Percentiles rank a stretch among this genome's conserved stretches.
Conservation (phyloP, 2,329 filamentous ascomycete genomes). For the Aspergillus novofumigatus region DNA sequence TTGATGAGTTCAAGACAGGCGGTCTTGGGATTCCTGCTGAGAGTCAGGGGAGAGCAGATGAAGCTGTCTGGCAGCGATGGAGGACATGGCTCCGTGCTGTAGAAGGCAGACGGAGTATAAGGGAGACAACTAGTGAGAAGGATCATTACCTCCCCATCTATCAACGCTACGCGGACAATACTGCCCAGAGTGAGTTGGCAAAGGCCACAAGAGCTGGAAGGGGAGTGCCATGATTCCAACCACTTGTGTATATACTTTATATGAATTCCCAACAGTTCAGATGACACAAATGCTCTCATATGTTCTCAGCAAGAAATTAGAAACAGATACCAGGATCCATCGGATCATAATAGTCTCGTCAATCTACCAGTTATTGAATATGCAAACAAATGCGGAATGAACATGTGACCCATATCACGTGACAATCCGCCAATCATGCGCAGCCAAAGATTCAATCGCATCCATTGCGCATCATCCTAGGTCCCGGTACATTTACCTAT, state of each 20-base stretch:
- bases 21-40: slow-evolving; percentile 48
- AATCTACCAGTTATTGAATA: too few species aligned
- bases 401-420: slow-evolving; percentile 11
- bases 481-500: background rate
- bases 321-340: too few species aligned
- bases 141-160: slow-evolving; percentile 67
- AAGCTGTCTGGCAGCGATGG: slow-evolving; percentile 61
- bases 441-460: slow-evolving; percentile 1
- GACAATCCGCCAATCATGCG: slow-evolving; percentile 9
- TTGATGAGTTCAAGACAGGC: slow-evolving; percentile 67
- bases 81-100: slow-evolving; percentile 60
- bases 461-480: background rate
- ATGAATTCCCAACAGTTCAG: too few species aligned
- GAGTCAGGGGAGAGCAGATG: slow-evolving; percentile 50
- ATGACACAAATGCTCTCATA: too few species aligned
- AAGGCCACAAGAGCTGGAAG: slow-evolving; percentile 61
- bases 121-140: slow-evolving; percentile 63
- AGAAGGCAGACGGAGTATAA: slow-evolving; percentile 57
- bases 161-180: slow-evolving; percentile 62
- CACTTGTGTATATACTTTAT: background rate
- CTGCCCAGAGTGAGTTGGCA: slow-evolving; percentile 58
- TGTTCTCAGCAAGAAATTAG: too few species aligned
- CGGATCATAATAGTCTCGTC: too few species aligned
- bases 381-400: slow-evolving; percentile 1
- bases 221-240: slow-evolving; percentile 52